Evolutionary conservation across 2,329 filamentous ascomycete species (phyloP), one percentile per base, ranked within the genome.

Genomic region (Colletotrichum sp.): DNA sequence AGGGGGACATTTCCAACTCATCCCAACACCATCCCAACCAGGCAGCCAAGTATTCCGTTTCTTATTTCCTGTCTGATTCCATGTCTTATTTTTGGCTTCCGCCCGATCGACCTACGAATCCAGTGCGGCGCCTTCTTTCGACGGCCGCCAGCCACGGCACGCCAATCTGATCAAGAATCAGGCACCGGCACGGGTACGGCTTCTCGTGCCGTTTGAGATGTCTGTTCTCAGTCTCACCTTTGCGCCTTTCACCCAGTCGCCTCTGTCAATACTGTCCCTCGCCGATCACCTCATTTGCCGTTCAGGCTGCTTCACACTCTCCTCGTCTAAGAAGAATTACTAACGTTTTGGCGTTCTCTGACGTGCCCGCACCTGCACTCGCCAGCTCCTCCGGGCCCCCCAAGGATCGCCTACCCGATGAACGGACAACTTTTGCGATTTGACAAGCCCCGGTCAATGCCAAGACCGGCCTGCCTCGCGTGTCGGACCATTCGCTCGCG

Each of bases 21-120:
- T 34, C 30, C 68, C 30, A 52, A 22, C 30, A 30, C 39, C 57
- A 36, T 25, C 34, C 34, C 11, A 65, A 12, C 15, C 25, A 32
- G 39, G 22, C 16, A 27, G 68, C 72, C 61, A 61, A 69, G 70
- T 1, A 34, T 1, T 8, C 22, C 15, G 11, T 75, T 72, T 27
- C 72, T 75, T 72, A 72, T 72, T 75, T 75, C 55, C 32, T 30
- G 22, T 75, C 32, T 34, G 34, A 34, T 49, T 34, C 19, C 22
- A 16, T 8, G 22, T 36, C 63, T 52, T 68, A 44, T 36, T 69
- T 61, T 72, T 32, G 34, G 36, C 16, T 27, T 62, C 34, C 39
- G 19, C 44, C 69, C 5, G 6, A 36, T 34, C 32, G 52, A 61
- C 32, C 52, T 25, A 11, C 52, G 16, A 27, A 36, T 59, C 52